Evolutionary conservation across 169 alveolate genomes (phyloP), one percentile per base, ranked within the genome.

Genomic region (Babesia ovis): DNA sequence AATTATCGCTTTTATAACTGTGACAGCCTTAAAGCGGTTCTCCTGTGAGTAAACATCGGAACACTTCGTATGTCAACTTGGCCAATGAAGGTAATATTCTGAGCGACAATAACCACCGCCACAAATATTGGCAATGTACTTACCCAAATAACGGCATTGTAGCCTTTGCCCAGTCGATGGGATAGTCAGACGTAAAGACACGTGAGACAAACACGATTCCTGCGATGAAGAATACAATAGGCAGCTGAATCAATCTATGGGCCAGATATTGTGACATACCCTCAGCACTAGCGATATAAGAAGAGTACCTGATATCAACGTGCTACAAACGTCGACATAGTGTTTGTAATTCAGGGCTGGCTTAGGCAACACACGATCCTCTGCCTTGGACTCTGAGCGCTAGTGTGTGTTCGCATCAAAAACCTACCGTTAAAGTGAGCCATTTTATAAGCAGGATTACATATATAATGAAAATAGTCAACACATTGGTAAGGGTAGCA

Each of bases 321-420:
- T 35, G 46, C 45, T 41, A 22, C 16, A 27, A 37, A 32, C 22
- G 59, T 55, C 70, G 22, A 39, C 0, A 39, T 18, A 4, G 51
- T 12, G 12, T 3, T 14, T 20, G 20, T 11, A 51, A 8, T 35
- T 12, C 53, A 14, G 20, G n/a, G 58, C 29, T 1, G 79, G 69
- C 31, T 58, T 68, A 18, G 69, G 68, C 0, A 42, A 25, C 32
- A 68, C 59, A 14, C 43, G 32, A 53, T 32, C 57, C 22, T 23
- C 59, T 35, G 67, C 68, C 68, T 68, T 68, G 53, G 41, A 12
- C 68, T 68, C 79, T 68, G 69, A 27, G 41, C 39, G 4, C 23
- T 37, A 11, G 27, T 60, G 70, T n/a, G 41, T 29, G 42, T 18
- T 22, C 22, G 14, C 42, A 18, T 43, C 31, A 4, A 16, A 39